Conservation (phyloP, 2,329 filamentous ascomycete species). For the Paradendryphiella salina region DNA sequence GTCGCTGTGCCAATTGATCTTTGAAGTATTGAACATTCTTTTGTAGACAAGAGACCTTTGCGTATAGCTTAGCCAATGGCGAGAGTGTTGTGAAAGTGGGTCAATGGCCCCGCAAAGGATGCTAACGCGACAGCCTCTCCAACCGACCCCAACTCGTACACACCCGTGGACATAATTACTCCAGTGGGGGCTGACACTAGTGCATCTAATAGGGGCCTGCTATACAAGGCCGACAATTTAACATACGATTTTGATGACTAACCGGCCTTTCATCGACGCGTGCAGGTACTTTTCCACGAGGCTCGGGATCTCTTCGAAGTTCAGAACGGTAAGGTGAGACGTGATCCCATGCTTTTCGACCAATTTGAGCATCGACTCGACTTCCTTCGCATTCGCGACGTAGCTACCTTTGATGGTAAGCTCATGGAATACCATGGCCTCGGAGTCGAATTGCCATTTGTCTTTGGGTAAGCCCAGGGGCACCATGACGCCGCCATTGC, state of each 20-base stretch:
- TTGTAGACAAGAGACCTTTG: constrained; percentile 8
- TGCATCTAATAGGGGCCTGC: neutral
- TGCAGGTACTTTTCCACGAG: constrained; percentile 26
- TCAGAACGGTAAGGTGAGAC: constrained; percentile 27
- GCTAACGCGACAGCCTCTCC: constrained; percentile 19
- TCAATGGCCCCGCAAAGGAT: constrained; percentile 5
- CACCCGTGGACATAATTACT: too few species aligned
- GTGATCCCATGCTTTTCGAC: constrained; percentile 25
- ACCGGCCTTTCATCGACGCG: constrained; percentile 29
- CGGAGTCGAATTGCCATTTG: constrained; percentile 33
- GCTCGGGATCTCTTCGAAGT: constrained; percentile 27
- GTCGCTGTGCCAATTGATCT: neutral
- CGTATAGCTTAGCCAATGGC: constrained; percentile 16
- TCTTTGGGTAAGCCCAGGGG: constrained; percentile 31
- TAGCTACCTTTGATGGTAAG: constrained; percentile 32
- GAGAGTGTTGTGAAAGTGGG: neutral
- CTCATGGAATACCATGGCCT: constrained; percentile 31
- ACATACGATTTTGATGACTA: constrained; percentile 25
- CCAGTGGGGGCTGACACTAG: constrained; percentile 3
- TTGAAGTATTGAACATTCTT: neutral
- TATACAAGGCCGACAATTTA: neutral
- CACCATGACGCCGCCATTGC: constrained; percentile 29
- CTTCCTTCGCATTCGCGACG: constrained; percentile 30
- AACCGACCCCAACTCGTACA: constrained; percentile 25
- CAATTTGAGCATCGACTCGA: constrained; percentile 30